Base-by-base conservation (phyloP, 2,329 filamentous ascomycete species). In the Penicillium sp. region DNA sequence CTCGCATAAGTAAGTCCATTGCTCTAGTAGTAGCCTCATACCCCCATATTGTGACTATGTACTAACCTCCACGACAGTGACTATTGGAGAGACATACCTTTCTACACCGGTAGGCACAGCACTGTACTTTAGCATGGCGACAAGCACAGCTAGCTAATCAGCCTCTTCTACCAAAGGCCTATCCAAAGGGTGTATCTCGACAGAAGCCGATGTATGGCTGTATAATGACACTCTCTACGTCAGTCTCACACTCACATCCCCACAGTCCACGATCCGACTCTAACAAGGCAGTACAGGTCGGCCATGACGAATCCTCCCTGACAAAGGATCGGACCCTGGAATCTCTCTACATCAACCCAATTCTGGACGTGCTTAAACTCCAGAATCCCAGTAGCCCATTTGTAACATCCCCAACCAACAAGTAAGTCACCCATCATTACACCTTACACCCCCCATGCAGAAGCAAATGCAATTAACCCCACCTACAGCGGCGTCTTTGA, bases 191-290 rank as follows among this genome's bases (percentile, higher is more conserved):
- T 78, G 78, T 35, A 72, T 77, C 4, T 75, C 74, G 3, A 75
- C 78, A 2, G 80, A 83, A 66, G 79, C 78, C 2, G 80, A 83
- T 64, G 78, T 82, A 24, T 82, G 78, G 77, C 65, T 82, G 32
- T 72, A 76, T 45, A 76, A 81, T 49, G 74, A 65, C 32, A 78
- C 74, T 8, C 69, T 83, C 15, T 75, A 77, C 63, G 76, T 79
- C 68, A 69, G 45, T 49, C 12, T 13, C n/a, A n/a, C n/a, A n/a
- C n/a, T n/a, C n/a, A n/a, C n/a, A n/a, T n/a, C n/a, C n/a, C n/a
- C n/a, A n/a, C n/a, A n/a, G n/a, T n/a, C n/a, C n/a, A n/a, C n/a
- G 32, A 4, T 32, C 40, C 6, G 21, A 3, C 10, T 9, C 48
- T 52, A 29, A 45, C 28, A 26, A 8, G 6, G 10, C 13, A 47